phyloP scores from a whole-genome alignment of 345 rosid genomes.

The Psidium friedrichsthalianum region DNA sequence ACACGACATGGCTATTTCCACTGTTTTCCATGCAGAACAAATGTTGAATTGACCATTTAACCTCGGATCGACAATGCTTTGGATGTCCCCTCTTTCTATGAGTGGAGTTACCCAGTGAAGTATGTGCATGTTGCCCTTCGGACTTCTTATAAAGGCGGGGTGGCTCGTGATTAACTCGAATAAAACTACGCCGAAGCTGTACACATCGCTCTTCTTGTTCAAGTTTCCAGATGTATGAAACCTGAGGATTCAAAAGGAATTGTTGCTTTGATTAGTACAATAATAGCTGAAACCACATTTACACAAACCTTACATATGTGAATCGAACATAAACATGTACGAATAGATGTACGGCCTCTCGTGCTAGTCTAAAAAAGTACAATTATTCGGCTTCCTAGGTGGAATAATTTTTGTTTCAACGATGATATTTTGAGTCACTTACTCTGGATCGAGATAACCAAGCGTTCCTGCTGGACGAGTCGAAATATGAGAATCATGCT shows the following conservation, averaged over 20 bases:
- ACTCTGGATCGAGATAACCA: slow-evolving; percentile 41
- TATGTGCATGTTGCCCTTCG: slow-evolving; percentile 12
- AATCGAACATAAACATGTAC: background rate
- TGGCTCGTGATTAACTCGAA: slow-evolving; percentile 39
- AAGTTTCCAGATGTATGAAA: slow-evolving; percentile 2
- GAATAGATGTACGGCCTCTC: background rate
- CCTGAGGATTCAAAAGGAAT: background rate
- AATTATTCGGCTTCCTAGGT: background rate
- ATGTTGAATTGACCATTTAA: slow-evolving; percentile 13
- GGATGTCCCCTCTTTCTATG: slow-evolving; percentile 29
- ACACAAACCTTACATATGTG: no score
- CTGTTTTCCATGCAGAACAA: slow-evolving; percentile 28
- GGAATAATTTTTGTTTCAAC: background rate
- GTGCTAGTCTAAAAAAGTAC: background rate
- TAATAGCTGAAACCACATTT: background rate
- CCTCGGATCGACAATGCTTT: slow-evolving; percentile 24
- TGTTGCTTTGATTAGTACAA: background rate
- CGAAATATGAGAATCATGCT: slow-evolving; percentile 18
- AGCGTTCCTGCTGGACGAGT: slow-evolving; percentile 28
- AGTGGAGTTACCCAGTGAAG: slow-evolving; percentile 24
- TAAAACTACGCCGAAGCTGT: slow-evolving; percentile 40
- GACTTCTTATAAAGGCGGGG: slow-evolving; percentile 19
- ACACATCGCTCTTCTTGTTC: slow-evolving; percentile 40
- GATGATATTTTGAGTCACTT: background rate
- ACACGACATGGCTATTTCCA: slow-evolving; percentile 31